These are phyloP conservation scores for Phyllosticta citriasiana DNA, from an alignment of 2,329 filamentous ascomycete genomes.

Conservation along the genomic window DNA sequence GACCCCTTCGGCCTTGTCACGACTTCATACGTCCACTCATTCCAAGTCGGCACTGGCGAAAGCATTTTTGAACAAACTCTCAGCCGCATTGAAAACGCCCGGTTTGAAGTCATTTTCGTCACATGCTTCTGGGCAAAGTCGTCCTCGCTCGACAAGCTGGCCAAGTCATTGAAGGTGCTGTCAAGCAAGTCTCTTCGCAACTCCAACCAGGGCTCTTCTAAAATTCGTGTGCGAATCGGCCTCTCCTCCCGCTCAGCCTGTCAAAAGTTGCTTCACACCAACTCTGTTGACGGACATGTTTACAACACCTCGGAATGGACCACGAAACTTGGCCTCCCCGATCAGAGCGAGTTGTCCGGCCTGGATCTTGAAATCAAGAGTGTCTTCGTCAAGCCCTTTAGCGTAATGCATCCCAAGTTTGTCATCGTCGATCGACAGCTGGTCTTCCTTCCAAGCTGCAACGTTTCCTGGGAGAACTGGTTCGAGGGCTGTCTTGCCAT, in stretches of 20 bases:
- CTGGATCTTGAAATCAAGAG: slow-evolving; percentile 65
- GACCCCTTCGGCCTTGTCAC: slow-evolving; percentile 25
- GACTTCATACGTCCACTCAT: slow-evolving; percentile 23
- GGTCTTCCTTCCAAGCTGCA: slow-evolving; percentile 68
- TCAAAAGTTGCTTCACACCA: slow-evolving; percentile 66
- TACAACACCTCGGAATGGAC: slow-evolving; percentile 54
- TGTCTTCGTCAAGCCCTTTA: slow-evolving; percentile 69
- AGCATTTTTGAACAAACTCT: slow-evolving; percentile 40
- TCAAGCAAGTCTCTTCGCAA: slow-evolving; percentile 38
- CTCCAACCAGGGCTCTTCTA: slow-evolving; percentile 21
- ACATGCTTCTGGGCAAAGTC: slow-evolving; percentile 77
- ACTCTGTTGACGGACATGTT: slow-evolving; percentile 49
- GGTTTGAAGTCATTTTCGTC: slow-evolving; percentile 60
- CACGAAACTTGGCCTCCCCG: slow-evolving; percentile 53
- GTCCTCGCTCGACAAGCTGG: slow-evolving; percentile 47
- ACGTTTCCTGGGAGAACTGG: slow-evolving; percentile 83
- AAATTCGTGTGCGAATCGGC: slow-evolving; percentile 58
- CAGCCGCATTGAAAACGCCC: slow-evolving; percentile 51
- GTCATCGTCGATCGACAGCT: slow-evolving; percentile 58
- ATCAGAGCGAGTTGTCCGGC: slow-evolving; percentile 42
- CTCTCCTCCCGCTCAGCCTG: slow-evolving; percentile 64
- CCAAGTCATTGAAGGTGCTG: slow-evolving; percentile 48
- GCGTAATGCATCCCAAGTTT: slow-evolving; percentile 84
- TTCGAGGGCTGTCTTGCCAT: slow-evolving; percentile 67
- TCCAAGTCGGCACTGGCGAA: slow-evolving; percentile 37